These are phyloP conservation scores for Aspergillus pseudoterreus DNA, from an alignment of 2,329 filamentous ascomycete genomes.

Conservation along the genomic window DNA sequence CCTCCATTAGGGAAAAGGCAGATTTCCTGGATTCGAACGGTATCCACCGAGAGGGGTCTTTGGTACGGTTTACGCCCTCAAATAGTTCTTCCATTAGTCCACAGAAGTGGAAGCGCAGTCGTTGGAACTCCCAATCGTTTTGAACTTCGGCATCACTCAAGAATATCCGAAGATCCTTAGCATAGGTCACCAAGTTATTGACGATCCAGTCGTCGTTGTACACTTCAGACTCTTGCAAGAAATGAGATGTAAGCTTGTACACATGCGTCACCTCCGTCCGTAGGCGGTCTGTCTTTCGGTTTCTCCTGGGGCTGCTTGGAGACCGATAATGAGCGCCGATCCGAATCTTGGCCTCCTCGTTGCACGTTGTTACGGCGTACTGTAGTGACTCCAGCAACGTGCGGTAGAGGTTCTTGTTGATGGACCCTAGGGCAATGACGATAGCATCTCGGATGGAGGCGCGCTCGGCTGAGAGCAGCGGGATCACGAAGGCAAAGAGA, in stretches of 20 bases:
- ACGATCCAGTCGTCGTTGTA: constrained; percentile 88
- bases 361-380: constrained; percentile 78
- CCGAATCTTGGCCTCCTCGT: constrained; percentile 80
- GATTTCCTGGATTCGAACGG: constrained; percentile 95
- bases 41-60: constrained; percentile 88
- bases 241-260: constrained; percentile 89
- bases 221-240: constrained; percentile 72
- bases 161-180: constrained; percentile 89
- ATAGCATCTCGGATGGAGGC: constrained; percentile 83
- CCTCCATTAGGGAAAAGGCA: constrained; percentile 94
- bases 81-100: constrained; percentile 90
- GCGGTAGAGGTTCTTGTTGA: constrained; percentile 90
- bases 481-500: constrained; percentile 87
- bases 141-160: constrained; percentile 93
- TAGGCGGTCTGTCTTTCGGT: constrained; percentile 77
- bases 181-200: constrained; percentile 81
- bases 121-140: constrained; percentile 91
- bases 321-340: constrained; percentile 74
- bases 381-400: constrained; percentile 87
- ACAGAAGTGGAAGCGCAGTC: constrained; percentile 87
- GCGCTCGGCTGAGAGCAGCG: constrained; percentile 75
- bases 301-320: constrained; percentile 75
- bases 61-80: constrained; percentile 80
- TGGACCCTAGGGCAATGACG: constrained; percentile 86
- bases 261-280: constrained; percentile 95